Base-by-base conservation (phyloP, 2,329 filamentous ascomycete genomes). In the Pseudovirgaria hyperparasitica region DNA sequence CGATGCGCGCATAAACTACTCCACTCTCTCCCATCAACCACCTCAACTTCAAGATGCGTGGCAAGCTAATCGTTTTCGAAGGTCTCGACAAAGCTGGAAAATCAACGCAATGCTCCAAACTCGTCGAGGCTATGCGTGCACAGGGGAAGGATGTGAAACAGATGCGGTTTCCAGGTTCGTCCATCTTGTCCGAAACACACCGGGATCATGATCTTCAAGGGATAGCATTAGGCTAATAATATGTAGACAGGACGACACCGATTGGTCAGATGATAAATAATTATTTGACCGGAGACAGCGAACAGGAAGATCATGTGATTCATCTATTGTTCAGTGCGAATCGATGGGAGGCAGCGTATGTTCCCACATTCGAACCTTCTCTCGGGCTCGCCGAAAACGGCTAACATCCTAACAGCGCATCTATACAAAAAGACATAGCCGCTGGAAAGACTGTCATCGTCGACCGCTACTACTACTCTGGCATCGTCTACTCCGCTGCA, bases 391-490 rank as follows among this genome's bases (percentile, higher is more conserved):
- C n/a, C n/a, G n/a, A n/a, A n/a, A n/a, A n/a, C n/a, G n/a, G n/a
- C n/a, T n/a, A n/a, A n/a, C n/a, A n/a, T n/a, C n/a, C n/a, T n/a
- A n/a, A 10, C 20, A 55, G 53, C 8, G 30, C 45, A 6, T 43
- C 42, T 2, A 62, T 64, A 16, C 39, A 45, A 34, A 26, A 41
- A 13, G 46, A 50, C 5, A 60, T 94, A 5, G 57, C 62, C 1
- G 52, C 62, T 2, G 86, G 87, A 6, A 75, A 66, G 12, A 90
- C 73, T 0, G 67, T 98, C 17, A 63, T 98, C 20, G 76, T 87
- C 39, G 90, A 98, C 54, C 76, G 90, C 25, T 98, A 96, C 60
- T 92, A 92, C 51, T 87, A 93, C 61, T 90, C 81, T 12, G 90
- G 90, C 28, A 81, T 86, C 31, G 84, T 94, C 26, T 98, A 96